Conservation (phyloP, 2,329 filamentous ascomycete genomes). For the Xylariaceae sp. region DNA sequence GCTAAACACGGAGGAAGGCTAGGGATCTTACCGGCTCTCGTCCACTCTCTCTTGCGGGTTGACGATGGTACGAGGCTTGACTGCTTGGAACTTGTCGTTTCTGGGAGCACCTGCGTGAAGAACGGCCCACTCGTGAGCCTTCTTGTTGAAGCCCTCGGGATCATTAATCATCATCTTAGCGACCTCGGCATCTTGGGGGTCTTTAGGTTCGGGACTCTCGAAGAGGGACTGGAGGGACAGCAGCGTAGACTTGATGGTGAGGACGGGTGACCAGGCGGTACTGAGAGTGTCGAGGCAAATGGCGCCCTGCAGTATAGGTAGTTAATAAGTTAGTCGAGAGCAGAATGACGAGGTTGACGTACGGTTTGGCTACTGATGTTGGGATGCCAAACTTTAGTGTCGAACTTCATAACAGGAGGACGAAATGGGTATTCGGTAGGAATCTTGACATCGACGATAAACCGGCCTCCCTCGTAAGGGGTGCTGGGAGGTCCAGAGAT, state of each 20-base stretch:
- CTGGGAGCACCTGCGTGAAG: conserved; percentile 78
- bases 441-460: conserved; percentile 83
- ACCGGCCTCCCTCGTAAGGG: conserved; percentile 88
- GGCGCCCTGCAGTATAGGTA: conserved; percentile 70
- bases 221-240: conserved; percentile 93
- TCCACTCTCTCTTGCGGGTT: conserved; percentile 60
- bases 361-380: conserved; percentile 96
- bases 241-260: conserved; percentile 94
- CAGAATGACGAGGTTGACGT: conserved; percentile 27
- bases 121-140: conserved; percentile 90
- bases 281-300: conserved; percentile 96
- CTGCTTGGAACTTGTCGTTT: conserved; percentile 38
- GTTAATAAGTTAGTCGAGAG: background rate
- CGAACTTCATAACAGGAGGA: conserved; percentile 88
- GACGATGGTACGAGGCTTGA: conserved; percentile 41
- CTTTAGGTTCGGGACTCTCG: conserved; percentile 91
- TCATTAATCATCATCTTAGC: conserved; percentile 85
- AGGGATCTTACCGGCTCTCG: conserved; percentile 49
- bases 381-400: conserved; percentile 95
- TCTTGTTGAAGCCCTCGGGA: conserved; percentile 78
- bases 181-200: conserved; percentile 96
- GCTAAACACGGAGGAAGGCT: background rate
- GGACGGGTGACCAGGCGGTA: conserved; percentile 90
- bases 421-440: conserved; percentile 92
- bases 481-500: conserved; percentile 91